phyloP scores from a whole-genome alignment of 805 yeast species.

The Candida argentea region DNA sequence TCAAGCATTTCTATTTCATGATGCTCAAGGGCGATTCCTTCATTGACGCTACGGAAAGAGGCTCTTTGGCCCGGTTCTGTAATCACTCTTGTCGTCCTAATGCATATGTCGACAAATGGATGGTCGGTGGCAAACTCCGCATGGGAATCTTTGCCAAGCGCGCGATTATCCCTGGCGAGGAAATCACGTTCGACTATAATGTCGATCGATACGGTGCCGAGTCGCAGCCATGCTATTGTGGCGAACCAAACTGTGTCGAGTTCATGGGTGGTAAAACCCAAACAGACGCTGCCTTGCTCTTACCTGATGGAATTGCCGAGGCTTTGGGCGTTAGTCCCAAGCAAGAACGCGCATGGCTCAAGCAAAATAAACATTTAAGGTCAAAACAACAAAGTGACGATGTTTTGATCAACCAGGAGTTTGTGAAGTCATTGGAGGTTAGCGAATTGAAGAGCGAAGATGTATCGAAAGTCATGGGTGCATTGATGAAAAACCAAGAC shows the following conservation, averaged over 20 bases:
- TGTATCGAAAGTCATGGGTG: conserved; percentile 72
- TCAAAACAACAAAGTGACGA: conserved; percentile 44
- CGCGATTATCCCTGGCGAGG: conserved; percentile 66
- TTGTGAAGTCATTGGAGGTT: conserved; percentile 50
- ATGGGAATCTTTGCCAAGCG: conserved; percentile 95
- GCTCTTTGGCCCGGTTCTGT: conserved; percentile 83
- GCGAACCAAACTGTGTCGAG: conserved; percentile 85
- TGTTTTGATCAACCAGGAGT: conserved; percentile 51
- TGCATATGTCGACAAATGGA: conserved; percentile 95
- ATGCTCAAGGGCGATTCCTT: conserved; percentile 89
- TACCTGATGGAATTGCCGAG: conserved; percentile 76
- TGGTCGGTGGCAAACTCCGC: conserved; percentile 76
- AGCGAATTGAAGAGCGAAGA: conserved; percentile 42
- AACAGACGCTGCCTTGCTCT: conserved; percentile 76
- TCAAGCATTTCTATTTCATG: conserved; percentile 89
- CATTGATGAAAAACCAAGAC: conserved; percentile 70
- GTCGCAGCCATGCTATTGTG: conserved; percentile 92
- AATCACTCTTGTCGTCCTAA: conserved; percentile 95
- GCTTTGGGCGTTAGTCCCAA: conserved; percentile 69
- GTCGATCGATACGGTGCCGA: conserved; percentile 95
- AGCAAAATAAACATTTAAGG: conserved; percentile 41
- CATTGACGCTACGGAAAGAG: conserved; percentile 88
- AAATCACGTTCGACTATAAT: conserved; percentile 84
- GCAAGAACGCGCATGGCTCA: conserved; percentile 65
- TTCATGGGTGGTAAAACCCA: conserved; percentile 95